Percentiles rank a stretch among this genome's conserved stretches.
Conservation (phyloP, 1,284 basidiomycete genomes). For the Paramarasmius palmivorus region DNA sequence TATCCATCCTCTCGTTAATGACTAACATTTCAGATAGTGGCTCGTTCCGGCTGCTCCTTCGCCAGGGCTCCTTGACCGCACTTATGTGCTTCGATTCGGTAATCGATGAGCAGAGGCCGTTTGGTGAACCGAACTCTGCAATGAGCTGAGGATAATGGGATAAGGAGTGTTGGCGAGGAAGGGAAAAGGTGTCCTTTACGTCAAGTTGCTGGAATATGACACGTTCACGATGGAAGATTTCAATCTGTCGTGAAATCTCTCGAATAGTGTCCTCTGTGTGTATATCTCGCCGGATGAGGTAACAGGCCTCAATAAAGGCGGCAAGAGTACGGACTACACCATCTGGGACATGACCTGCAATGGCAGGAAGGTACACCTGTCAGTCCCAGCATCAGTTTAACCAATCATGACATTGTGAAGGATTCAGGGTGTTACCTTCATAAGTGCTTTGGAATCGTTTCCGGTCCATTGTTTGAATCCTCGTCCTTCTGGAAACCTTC, state of each 20-base stretch:
- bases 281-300: too few relatives aligned
- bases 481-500: conserved; percentile 27
- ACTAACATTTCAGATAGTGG: conserved; percentile 25
- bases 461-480: conserved; percentile 32
- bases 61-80: conserved; percentile 28
- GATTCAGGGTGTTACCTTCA: conserved; percentile 26
- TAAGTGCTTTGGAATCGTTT: conserved; percentile 30
- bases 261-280: too few relatives aligned
- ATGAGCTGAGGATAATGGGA: conserved; percentile 6
- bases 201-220: conserved; percentile 26
- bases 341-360: too few relatives aligned
- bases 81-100: conserved; percentile 19
- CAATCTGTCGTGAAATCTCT: conserved; percentile 13
- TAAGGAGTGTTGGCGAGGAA: conserved; percentile 21
- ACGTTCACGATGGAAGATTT: conserved; percentile 26
- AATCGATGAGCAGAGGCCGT: conserved; percentile 15
- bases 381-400: too few relatives aligned
- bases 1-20: conserved; percentile 22
- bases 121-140: conserved; percentile 17
- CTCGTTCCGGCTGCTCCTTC: conserved; percentile 20
- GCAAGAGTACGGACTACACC: too few relatives aligned
- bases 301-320: too few relatives aligned
- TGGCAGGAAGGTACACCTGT: too few relatives aligned
- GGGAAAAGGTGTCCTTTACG: conserved; percentile 24
- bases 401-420: background rate